These are phyloP conservation scores for Erodium moschatum DNA, from an alignment of 441 rosid species.

Conservation along the genomic window DNA sequence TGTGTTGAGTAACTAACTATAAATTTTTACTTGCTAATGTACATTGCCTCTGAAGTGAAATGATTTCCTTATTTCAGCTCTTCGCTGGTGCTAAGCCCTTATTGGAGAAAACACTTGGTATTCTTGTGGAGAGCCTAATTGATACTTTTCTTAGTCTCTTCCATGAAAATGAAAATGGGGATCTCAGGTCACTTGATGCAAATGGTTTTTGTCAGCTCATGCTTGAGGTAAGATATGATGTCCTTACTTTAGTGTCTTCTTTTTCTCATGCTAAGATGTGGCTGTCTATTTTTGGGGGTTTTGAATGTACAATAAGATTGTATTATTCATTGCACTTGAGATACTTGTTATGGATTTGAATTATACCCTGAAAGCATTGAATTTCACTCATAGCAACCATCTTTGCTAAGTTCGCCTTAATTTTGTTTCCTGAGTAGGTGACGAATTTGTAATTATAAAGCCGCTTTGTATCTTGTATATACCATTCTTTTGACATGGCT, in stretches of 20 bases:
- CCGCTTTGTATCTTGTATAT: not conserved
- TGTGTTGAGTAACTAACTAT: not conserved
- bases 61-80: conserved; percentile 38
- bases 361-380: not conserved
- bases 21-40: not conserved
- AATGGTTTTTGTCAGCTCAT: conserved; percentile 97
- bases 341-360: not conserved
- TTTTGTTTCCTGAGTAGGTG: not conserved
- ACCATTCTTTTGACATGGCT: not conserved
- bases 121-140: conserved; percentile 85
- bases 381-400: not conserved
- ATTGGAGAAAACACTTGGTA: conserved; percentile 86
- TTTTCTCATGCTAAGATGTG: conserved; percentile 2
- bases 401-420: not conserved
- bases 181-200: conserved; percentile 62
- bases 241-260: conserved; percentile 8
- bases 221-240: conserved; percentile 59
- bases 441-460: not conserved
- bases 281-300: not conserved
- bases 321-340: not conserved
- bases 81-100: conserved; percentile 92
- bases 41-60: not conserved
- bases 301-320: not conserved
- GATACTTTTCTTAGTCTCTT: conserved; percentile 81
- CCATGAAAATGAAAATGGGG: conserved; percentile 53